Percentiles rank a stretch among this genome's conserved stretches.
Evolutionary conservation across 73 alveolate species (phyloP).

Genomic region (Tetrahymena elliotti): DNA sequence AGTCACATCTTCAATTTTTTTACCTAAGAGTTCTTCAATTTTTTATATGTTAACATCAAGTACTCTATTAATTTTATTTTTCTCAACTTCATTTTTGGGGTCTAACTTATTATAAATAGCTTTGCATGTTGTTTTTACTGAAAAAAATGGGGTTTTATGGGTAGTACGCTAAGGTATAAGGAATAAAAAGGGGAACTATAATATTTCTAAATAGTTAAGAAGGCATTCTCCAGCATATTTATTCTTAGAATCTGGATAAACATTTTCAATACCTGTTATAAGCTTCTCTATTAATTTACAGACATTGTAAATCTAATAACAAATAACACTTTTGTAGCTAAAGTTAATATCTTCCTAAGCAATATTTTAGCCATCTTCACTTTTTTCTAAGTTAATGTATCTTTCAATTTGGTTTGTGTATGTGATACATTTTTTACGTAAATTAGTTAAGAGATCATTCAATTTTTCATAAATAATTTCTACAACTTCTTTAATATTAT

Average conservation of each 20-base stretch:
- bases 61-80: neutral
- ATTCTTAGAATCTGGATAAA: neutral
- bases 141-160: neutral
- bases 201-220: neutral
- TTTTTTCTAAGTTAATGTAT: neutral
- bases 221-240: neutral
- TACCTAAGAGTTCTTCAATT: neutral
- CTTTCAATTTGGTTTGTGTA: neutral
- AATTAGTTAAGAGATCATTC: neutral
- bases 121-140: neutral
- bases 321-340: neutral
- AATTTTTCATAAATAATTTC: neutral
- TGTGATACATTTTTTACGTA: neutral
- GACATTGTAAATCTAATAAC: neutral
- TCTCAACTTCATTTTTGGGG: neutral
- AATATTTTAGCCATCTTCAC: neutral
- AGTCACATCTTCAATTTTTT: neutral
- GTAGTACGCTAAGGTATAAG: neutral
- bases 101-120: neutral
- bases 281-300: neutral
- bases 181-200: neutral
- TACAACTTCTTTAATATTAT: neutral
- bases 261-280: neutral
- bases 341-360: neutral
- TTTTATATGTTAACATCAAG: neutral